These are phyloP conservation scores for Pleurotus cornucopiae DNA, from an alignment of 768 basidiomycete species.

Conservation along the genomic window DNA sequence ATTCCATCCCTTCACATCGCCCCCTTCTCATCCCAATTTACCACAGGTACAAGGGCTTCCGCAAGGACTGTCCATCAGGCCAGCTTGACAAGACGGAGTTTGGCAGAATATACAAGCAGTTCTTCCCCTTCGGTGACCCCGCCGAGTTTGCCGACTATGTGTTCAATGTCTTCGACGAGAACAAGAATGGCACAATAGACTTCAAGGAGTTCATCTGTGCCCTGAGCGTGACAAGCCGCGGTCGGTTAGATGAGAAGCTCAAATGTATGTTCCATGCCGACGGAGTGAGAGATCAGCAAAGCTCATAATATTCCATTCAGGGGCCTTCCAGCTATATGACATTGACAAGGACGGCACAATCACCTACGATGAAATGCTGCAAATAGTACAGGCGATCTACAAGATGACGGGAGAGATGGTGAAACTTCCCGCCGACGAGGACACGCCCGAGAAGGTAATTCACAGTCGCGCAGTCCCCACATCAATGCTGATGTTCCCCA, in stretches of 20 bases:
- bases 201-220: slow-evolving; percentile 99
- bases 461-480: slow-evolving; percentile 3
- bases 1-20: slow-evolving; percentile 9
- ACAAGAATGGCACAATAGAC: slow-evolving; percentile 96
- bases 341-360: slow-evolving; percentile 98
- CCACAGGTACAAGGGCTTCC: slow-evolving; percentile 96
- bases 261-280: slow-evolving; percentile 63
- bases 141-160: slow-evolving; percentile 96
- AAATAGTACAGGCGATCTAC: slow-evolving; percentile 97
- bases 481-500: slow-evolving; percentile 25
- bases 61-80: slow-evolving; percentile 97
- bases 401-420: slow-evolving; percentile 99
- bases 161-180: slow-evolving; percentile 95
- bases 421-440: slow-evolving; percentile 95
- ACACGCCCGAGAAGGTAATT: slow-evolving; percentile 96
- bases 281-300: slow-evolving; percentile 8
- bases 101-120: slow-evolving; percentile 97
- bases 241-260: slow-evolving; percentile 94
- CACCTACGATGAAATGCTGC: slow-evolving; percentile 98
- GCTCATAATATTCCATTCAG: slow-evolving; percentile 39
- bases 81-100: slow-evolving; percentile 96
- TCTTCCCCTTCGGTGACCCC: slow-evolving; percentile 99
- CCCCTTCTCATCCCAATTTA: slow-evolving; percentile 12
- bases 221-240: slow-evolving; percentile 90
- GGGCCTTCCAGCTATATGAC: slow-evolving; percentile 99